Evolutionary conservation across 495 filamentous ascomycete species (phyloP).

Genomic region (Barbatosphaeria neglecta): DNA sequence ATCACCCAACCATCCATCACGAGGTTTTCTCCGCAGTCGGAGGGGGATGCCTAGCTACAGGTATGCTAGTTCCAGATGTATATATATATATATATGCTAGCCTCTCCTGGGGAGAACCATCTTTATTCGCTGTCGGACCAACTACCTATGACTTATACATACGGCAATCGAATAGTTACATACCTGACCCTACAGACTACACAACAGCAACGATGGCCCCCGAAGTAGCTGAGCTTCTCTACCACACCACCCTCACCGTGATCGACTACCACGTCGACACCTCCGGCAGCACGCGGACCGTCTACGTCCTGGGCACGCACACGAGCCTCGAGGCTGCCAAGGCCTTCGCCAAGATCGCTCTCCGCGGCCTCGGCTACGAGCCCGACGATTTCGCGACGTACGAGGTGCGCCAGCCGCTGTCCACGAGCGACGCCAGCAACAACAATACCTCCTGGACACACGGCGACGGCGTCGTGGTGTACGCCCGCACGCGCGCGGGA

Average conservation of each 20-base stretch:
- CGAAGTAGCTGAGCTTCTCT: slow-evolving; percentile 15
- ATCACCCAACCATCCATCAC: neutral
- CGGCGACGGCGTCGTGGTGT: slow-evolving; percentile 23
- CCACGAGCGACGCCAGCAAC: neutral
- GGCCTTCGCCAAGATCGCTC: slow-evolving; percentile 13
- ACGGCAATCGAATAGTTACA: no score
- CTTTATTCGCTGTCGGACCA: neutral
- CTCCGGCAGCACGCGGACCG: slow-evolving; percentile 14
- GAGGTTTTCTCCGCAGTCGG: neutral
- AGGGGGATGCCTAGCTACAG: neutral
- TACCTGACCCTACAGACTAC: no score
- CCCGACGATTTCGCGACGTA: slow-evolving; percentile 25
- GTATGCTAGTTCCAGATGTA: neutral
- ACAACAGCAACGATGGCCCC: neutral
- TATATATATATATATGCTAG: no score
- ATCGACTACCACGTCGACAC: slow-evolving; percentile 19
- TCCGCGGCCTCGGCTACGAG: slow-evolving; percentile 19
- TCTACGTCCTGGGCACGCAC: slow-evolving; percentile 28
- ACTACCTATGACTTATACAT: neutral
- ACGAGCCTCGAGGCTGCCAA: slow-evolving; percentile 21
- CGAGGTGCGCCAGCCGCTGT: slow-evolving; percentile 1
- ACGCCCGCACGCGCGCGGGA: slow-evolving; percentile 17
- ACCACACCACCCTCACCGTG: slow-evolving; percentile 27
- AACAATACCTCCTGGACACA: slow-evolving; percentile 18
- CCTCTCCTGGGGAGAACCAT: no score